Conservation (phyloP, 2,329 filamentous ascomycete genomes). For the Ophiocordyceps robertsii region DNA sequence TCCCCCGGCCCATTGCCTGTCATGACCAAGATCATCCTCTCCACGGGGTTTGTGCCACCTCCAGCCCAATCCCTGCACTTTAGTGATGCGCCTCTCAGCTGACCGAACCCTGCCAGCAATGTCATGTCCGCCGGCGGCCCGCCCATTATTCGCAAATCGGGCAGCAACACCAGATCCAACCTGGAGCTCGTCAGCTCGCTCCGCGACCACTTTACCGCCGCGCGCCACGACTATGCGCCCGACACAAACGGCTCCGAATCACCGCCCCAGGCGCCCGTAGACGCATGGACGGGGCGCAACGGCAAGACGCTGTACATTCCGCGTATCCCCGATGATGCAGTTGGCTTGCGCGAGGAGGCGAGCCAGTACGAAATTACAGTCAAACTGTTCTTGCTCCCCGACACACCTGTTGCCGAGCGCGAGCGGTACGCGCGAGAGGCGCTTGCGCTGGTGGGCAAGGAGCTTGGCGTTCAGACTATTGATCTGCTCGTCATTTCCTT, state of each 20-base stretch:
- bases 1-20: conserved; percentile 6
- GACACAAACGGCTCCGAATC: conserved; percentile 17
- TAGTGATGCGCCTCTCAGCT: background rate
- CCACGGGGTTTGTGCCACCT: conserved; percentile 56
- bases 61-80: conserved; percentile 1
- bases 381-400: conserved; percentile 85
- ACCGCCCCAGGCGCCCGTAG: conserved; percentile 13
- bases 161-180: conserved; percentile 66
- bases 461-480: conserved; percentile 61
- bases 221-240: conserved; percentile 47
- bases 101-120: conserved; percentile 37
- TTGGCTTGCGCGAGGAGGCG: conserved; percentile 66
- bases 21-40: conserved; percentile 72
- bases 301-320: conserved; percentile 59
- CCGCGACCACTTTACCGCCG: conserved; percentile 66
- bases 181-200: conserved; percentile 84
- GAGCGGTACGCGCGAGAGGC: conserved; percentile 64
- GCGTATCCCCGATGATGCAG: conserved; percentile 56
- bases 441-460: conserved; percentile 64
- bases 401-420: conserved; percentile 49
- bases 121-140: conserved; percentile 75
- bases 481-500: conserved; percentile 89
- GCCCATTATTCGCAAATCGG: conserved; percentile 68
- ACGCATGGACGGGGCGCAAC: conserved; percentile 56
- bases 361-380: conserved; percentile 86